phyloP scores from a whole-genome alignment of 768 basidiomycete genomes.

The Rhodotorula taiwanensis region DNA sequence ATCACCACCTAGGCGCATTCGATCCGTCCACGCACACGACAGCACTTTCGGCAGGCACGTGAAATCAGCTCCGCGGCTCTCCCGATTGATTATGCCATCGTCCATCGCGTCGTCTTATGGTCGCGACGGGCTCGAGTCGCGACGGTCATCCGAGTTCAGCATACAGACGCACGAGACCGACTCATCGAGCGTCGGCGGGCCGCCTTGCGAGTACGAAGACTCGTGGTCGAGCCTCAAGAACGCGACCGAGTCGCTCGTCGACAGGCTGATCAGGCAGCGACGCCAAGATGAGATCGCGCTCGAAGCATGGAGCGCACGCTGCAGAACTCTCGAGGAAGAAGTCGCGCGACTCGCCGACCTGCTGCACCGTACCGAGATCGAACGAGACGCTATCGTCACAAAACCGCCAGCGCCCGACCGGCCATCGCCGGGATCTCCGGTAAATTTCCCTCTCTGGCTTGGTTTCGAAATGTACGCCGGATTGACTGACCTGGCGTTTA shows the following conservation, averaged over 20 bases:
- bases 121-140: not conserved
- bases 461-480: too few species aligned
- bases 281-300: constrained; percentile 1
- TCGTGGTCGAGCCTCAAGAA: not conserved
- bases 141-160: not conserved
- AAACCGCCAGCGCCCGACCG: too few species aligned
- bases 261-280: not conserved
- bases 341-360: not conserved
- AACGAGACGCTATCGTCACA: not conserved
- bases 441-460: too few species aligned
- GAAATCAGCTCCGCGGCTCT: too few species aligned
- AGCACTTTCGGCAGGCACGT: too few species aligned
- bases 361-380: not conserved
- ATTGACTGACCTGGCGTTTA: too few species aligned
- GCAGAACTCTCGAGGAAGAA: constrained; percentile 16
- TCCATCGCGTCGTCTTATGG: not conserved
- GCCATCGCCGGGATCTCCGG: too few species aligned
- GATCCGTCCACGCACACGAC: too few species aligned
- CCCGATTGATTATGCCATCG: not conserved
- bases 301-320: constrained; percentile 3
- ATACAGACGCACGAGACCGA: not conserved
- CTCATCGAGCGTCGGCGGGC: not conserved
- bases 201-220: not conserved
- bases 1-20: too few species aligned
- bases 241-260: not conserved